Evolutionary conservation across 305 asterid genomes (phyloP), one percentile per base, ranked within the genome.

Genomic region (Rubia tinctorum): DNA sequence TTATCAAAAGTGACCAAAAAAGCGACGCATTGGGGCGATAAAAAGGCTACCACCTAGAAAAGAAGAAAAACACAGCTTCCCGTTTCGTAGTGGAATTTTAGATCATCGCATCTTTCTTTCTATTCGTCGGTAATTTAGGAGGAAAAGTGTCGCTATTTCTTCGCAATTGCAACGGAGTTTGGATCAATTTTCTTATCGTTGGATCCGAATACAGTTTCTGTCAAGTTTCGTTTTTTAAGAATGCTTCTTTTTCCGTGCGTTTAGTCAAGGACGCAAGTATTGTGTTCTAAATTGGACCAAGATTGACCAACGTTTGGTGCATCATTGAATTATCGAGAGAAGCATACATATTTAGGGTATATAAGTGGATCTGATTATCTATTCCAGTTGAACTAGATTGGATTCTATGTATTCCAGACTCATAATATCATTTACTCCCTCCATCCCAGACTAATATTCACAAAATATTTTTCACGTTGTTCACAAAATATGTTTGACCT

Each of bases 141-240:
- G 27, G 25, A 55, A 66, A 74, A 39, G 60, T 13, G 47, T 30
- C 60, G 42, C 51, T 37, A 68, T 67, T 67, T 56, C 68, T 34
- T 61, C 18, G 40, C 30, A 61, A 25, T 61, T 61, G n/a, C 43
- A 22, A 61, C 10, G 11, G 66, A 13, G 18, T 27, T 25, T 27
- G n/a, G 17, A 63, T 63, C 68, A 4, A 17, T 63, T 63, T 40
- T 20, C 34, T 59, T 23, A 14, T 12, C 22, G 68, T 66, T 66
- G 69, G 60, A 39, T 74, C 22, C 66, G 67, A 22, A 15, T 66
- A 56, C 67, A 53, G 56, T 55, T 73, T 49, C 17, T 53, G 71
- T 43, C 56, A 23, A 23, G 25, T 73, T 74, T 66, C 58, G 30
- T 58, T 58, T 22, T 58, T 58, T 5, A 58, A 58, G 30, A 23